These are phyloP conservation scores for Podospora appendiculata DNA, from an alignment of 495 filamentous ascomycete genomes.

Conservation along the genomic window DNA sequence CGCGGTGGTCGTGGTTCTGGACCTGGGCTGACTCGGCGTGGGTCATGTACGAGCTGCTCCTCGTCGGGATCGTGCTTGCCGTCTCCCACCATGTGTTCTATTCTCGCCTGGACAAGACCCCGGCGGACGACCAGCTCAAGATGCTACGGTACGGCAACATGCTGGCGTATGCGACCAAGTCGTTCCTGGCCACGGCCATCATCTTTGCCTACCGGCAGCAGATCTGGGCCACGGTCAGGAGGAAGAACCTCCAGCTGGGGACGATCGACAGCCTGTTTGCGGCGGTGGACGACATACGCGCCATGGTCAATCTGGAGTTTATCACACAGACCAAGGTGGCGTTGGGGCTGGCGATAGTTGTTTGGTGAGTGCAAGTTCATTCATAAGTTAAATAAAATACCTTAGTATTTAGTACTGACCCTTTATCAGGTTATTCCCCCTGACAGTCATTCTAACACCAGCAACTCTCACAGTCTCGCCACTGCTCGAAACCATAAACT, in stretches of 20 bases:
- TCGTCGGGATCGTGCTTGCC: constrained; percentile 14
- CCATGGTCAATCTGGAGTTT: constrained; percentile 25
- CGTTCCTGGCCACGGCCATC: constrained; percentile 15
- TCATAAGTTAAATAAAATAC: not conserved
- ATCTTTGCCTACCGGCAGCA: constrained; percentile 23
- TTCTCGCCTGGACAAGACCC: constrained; percentile 9
- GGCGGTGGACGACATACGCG: constrained; percentile 21
- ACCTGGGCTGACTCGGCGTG: constrained; percentile 10
- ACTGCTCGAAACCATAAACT: not conserved
- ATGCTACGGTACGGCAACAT: constrained; percentile 20
- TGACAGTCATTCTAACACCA: constrained; percentile 20
- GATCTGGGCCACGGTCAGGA: constrained; percentile 19
- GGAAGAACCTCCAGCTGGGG: constrained; percentile 11
- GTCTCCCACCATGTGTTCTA: constrained; percentile 19
- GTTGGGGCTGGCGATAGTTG: constrained; percentile 19
- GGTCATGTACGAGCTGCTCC: constrained; percentile 17
- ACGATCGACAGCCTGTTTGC: constrained; percentile 29
- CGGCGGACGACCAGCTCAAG: constrained; percentile 18
- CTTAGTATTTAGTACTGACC: too few species aligned
- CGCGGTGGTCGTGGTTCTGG: constrained; percentile 1
- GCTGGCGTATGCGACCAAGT: constrained; percentile 19
- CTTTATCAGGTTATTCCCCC: constrained; percentile 16
- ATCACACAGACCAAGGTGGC: constrained; percentile 23
- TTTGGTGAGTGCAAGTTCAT: constrained; percentile 14
- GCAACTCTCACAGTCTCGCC: constrained; percentile 20